Conservation (phyloP, 352 stramenopile species). For the Globisporangium apiculatum region DNA sequence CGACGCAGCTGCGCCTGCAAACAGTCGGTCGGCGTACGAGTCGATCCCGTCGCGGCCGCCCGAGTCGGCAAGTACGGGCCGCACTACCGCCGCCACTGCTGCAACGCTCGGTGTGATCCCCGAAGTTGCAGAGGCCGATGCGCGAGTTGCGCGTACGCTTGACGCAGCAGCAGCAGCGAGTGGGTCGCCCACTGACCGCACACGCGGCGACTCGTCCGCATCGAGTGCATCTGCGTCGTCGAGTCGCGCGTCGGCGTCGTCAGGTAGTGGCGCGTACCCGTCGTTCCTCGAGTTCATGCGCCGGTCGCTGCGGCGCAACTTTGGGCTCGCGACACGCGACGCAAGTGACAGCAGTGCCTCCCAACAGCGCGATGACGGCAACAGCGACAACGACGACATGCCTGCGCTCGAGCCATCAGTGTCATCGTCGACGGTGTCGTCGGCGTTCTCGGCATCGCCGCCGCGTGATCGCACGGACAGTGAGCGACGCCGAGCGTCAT, state of each 20-base stretch:
- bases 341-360: background rate
- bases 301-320: slow-evolving; percentile 30
- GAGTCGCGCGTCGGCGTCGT: slow-evolving; percentile 9
- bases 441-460: slow-evolving; percentile 17
- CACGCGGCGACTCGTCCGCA: slow-evolving; percentile 17
- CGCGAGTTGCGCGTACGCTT: slow-evolving; percentile 18
- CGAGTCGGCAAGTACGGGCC: background rate
- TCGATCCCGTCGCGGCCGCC: slow-evolving; percentile 14
- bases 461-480: no score
- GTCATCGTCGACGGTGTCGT: slow-evolving; percentile 32
- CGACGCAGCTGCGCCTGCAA: slow-evolving; percentile 8
- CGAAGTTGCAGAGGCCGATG: slow-evolving; percentile 57
- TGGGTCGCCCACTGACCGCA: background rate
- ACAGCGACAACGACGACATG: slow-evolving; percentile 7
- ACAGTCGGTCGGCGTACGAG: slow-evolving; percentile 12
- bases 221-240: slow-evolving; percentile 10
- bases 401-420: slow-evolving; percentile 10
- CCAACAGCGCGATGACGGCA: background rate
- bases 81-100: background rate
- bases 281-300: slow-evolving; percentile 45
- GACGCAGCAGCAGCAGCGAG: background rate
- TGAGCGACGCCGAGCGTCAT: no score
- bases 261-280: slow-evolving; percentile 12
- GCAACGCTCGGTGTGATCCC: slow-evolving; percentile 41
- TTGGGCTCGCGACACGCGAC: slow-evolving; percentile 12